Evolutionary conservation across 2,329 filamentous ascomycete species (phyloP).

Genomic region (Drechslerella coelobrocha): DNA sequence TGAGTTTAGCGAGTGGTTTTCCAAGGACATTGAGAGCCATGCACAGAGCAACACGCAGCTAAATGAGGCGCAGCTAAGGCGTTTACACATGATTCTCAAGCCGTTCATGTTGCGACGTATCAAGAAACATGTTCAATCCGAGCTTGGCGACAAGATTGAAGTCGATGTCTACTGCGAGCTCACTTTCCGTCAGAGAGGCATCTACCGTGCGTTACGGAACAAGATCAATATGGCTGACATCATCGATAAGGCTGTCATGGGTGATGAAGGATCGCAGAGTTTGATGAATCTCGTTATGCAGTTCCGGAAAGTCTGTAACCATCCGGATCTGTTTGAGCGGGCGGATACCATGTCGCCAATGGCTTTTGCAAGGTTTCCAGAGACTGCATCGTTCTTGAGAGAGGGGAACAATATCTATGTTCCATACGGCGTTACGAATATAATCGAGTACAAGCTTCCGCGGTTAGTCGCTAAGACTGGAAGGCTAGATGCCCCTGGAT

Average conservation of each 20-base stretch:
- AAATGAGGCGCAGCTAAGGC: conserved; percentile 95
- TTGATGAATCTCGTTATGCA: conserved; percentile 99
- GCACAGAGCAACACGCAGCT: conserved; percentile 99
- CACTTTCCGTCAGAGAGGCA: conserved; percentile 91
- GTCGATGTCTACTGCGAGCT: conserved; percentile 94
- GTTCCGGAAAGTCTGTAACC: conserved; percentile 98
- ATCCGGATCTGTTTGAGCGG: conserved; percentile 94
- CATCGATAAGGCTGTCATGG: conserved; percentile 93
- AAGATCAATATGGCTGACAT: conserved; percentile 99
- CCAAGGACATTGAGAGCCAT: conserved; percentile 95
- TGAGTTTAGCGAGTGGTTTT: conserved; percentile 93
- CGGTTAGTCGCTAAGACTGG: conserved; percentile 82
- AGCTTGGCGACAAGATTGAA: conserved; percentile 98
- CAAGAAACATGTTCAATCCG: conserved; percentile 99
- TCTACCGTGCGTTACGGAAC: conserved; percentile 90
- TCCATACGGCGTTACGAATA: conserved; percentile 83
- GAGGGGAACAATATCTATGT: conserved; percentile 82
- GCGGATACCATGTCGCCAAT: conserved; percentile 89
- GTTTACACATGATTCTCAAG: conserved; percentile 98
- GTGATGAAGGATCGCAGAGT: conserved; percentile 91
- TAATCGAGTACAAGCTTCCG: conserved; percentile 84
- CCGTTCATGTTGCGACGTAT: conserved; percentile 99
- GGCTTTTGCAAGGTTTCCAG: conserved; percentile 83
- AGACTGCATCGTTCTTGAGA: conserved; percentile 92
- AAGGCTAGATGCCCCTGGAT: conserved; percentile 74